Conservation (phyloP, 2,329 filamentous ascomycete species). For the Fusarium brachygibbosum region DNA sequence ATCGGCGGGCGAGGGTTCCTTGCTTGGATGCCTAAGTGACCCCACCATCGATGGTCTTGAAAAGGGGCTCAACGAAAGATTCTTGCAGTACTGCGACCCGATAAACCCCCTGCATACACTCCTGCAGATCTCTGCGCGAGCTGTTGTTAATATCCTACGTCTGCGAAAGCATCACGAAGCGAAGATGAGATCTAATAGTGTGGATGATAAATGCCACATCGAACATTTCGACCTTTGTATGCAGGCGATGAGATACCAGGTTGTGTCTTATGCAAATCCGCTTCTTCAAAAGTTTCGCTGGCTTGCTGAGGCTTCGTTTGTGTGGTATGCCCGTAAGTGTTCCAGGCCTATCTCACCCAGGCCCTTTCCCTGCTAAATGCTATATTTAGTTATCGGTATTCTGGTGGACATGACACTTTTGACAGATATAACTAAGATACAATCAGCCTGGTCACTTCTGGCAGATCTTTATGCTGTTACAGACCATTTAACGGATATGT, state of each 20-base stretch:
- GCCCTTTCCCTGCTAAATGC: neutral
- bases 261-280: constrained; percentile 6
- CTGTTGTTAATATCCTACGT: constrained; percentile 16
- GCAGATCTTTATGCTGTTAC: constrained; percentile 6
- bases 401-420: constrained; percentile 23
- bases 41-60: constrained; percentile 7
- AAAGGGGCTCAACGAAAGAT: constrained; percentile 12
- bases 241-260: constrained; percentile 18
- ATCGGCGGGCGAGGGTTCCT: neutral
- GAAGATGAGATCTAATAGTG: neutral
- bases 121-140: constrained; percentile 12
- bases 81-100: constrained; percentile 31
- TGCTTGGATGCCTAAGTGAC: neutral
- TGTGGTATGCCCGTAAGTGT: constrained; percentile 28
- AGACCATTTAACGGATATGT: constrained; percentile 9
- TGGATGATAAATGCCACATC: constrained; percentile 8
- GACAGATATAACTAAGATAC: neutral
- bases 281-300: constrained; percentile 8
- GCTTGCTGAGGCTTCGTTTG: constrained; percentile 7
- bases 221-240: constrained; percentile 30
- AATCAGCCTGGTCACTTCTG: constrained; percentile 15
- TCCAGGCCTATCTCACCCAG: rapidly evolving
- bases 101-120: constrained; percentile 6
- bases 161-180: constrained; percentile 16
- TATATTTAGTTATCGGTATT: constrained; percentile 12